phyloP scores from a whole-genome alignment of 371 early-diverging fungal species.

The Entomophthora muscae region DNA sequence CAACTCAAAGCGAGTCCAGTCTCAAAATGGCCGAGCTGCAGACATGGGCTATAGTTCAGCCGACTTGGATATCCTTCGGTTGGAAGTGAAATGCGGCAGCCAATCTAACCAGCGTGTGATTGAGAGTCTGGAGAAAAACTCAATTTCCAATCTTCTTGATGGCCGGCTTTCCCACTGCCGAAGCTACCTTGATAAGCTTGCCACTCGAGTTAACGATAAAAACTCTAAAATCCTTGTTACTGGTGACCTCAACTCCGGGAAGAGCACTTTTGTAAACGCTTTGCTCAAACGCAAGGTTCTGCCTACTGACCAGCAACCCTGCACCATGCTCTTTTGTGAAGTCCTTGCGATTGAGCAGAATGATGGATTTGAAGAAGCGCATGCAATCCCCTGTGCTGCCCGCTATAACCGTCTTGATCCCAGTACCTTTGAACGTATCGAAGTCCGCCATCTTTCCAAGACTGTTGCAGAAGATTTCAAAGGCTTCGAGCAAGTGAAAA shows the following conservation, averaged over 20 bases:
- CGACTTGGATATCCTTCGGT: constrained; percentile 4
- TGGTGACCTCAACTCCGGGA: constrained; percentile 95
- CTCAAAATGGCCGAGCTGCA: neutral
- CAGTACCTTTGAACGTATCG: constrained; percentile 49
- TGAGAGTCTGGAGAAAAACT: constrained; percentile 28
- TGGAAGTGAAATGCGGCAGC: neutral
- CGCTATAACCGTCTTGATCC: constrained; percentile 49
- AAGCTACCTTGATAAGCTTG: constrained; percentile 62
- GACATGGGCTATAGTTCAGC: neutral
- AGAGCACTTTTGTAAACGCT: constrained; percentile 92
- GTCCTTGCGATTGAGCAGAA: constrained; percentile 76
- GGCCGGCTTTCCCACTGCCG: constrained; percentile 39
- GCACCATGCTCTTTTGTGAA: constrained; percentile 86
- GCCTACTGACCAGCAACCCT: constrained; percentile 92
- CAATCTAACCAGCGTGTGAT: neutral
- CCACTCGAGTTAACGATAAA: constrained; percentile 68
- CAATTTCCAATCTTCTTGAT: constrained; percentile 48
- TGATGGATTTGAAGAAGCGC: constrained; percentile 71
- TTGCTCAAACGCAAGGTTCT: constrained; percentile 70
- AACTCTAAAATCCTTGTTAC: constrained; percentile 87
- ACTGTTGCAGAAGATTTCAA: constrained; percentile 34
- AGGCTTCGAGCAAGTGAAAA: constrained; percentile 66
- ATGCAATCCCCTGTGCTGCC: constrained; percentile 51
- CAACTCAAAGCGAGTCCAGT: neutral
- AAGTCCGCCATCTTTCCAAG: constrained; percentile 31